Base-by-base conservation (phyloP, 495 filamentous ascomycete genomes). In the Coniosporium apollinis region DNA sequence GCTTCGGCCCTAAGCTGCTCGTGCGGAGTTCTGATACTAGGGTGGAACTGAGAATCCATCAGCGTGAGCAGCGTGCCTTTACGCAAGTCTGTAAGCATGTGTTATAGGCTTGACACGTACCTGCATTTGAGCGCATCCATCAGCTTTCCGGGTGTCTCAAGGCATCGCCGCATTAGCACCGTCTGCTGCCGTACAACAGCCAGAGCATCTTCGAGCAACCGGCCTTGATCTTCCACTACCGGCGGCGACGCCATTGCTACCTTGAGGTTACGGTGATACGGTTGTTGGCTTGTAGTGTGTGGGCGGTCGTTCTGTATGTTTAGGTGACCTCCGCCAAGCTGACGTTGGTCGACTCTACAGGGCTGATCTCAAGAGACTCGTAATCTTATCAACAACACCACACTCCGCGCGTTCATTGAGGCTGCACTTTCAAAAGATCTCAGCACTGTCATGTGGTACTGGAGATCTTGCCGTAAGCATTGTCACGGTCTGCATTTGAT, bases 121-220 rank as follows among this genome's bases (percentile, higher is more conserved):
- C 87, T 89, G 83, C 89, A 96, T 60, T 97, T 97, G 46, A 97
- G 72, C 50, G 89, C 89, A 67, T 97, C 89, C 89, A 97, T 97
- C 42, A 97, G 74, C 72, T 97, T 97, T 30, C 89, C 89, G 3
- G 91, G 89, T 6, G 85, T 89, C 54, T 97, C 91, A 33, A 97
- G 69, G 53, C 83, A 93, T 65, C 87, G 89, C 62, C 86, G 84
- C 89, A 97, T 97, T 55, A 93, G 66, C 35, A 72, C 65, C 17
- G 85, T 83, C 71, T 97, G 89, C 60, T 96, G 91, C 62, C 85
- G 78, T 61, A 97, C 89, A 32, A 94, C 83, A 34, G 77, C 69
- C 64, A 96, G 65, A 53, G 91, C 89, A 79, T 97, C 89, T 57
- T 96, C 87, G 44, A 97, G 76, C 58, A 97, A 69, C 48, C 84